Base-by-base conservation (phyloP, 2,329 filamentous ascomycete species). In the Alternaria sp. region DNA sequence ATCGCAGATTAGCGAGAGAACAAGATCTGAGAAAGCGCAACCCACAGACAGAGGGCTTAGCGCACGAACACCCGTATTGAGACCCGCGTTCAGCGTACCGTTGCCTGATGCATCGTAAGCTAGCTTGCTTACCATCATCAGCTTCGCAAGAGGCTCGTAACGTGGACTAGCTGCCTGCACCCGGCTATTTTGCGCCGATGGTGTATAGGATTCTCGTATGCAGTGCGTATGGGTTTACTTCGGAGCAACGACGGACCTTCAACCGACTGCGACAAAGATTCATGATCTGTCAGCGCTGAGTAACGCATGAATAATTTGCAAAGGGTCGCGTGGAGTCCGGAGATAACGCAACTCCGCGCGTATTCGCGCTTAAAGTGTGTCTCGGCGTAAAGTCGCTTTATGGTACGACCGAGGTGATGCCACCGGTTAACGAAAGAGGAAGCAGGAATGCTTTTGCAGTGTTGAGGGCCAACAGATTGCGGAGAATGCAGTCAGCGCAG, bases 1-100 rank as follows among this genome's bases (percentile, higher is more conserved):
- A 61, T 60, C 60, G 44, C 44, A 67, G 66, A 67, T 69, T 69
- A 60, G 59, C 64, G 66, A 69, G 63, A 47, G 46, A 33, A 56
- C 50, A 41, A 58, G 64, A 65, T 67, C 65, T 63, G 55, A 26
- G 46, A 26, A 54, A 45, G 53, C 37, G 41, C 25, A 50, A 26
- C 45, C 47, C 44, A 43, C 53, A 41, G 49, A 41, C 20, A 41
- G 25, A 55, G 28, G 51, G 56, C 26, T 46, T 33, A 28, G 56
- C 49, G 54, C 53, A 49, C 49, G 45, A 43, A 25, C 50, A 37
- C 37, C 51, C 26, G 18, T 58, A 20, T 47, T 50, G n/a, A 26
- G 41, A 46, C 30, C 21, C 37, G 49, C 41, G 45, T 56, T 43
- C 12, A 41, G 47, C 23, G n/a, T 28, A 56, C 28, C 18, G 25